Conservation (phyloP, 495 filamentous ascomycete genomes). For the Jackrogersella minutella region DNA sequence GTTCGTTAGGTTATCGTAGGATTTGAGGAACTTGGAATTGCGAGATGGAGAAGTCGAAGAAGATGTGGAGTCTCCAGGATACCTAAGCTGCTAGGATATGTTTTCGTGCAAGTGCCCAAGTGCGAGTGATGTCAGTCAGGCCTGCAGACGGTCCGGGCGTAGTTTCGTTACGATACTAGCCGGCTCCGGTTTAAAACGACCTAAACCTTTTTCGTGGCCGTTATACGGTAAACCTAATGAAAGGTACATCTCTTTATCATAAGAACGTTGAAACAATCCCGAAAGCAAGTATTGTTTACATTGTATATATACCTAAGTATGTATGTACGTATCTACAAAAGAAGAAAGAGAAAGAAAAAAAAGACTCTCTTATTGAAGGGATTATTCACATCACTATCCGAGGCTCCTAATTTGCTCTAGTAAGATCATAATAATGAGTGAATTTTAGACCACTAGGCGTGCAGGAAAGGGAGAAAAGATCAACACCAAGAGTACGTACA, state of each 20-base stretch:
- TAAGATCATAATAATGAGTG: slow-evolving; percentile 30
- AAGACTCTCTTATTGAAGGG: slow-evolving; percentile 7
- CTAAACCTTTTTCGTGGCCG: slow-evolving; percentile 28
- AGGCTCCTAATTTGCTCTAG: slow-evolving; percentile 5
- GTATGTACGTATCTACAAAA: neutral
- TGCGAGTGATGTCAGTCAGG: slow-evolving; percentile 38
- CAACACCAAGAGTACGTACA: neutral
- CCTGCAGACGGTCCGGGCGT: slow-evolving; percentile 32
- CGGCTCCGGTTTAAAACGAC: slow-evolving; percentile 4
- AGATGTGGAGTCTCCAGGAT: slow-evolving; percentile 37
- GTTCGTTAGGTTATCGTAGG: slow-evolving; percentile 26
- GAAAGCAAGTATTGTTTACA: slow-evolving; percentile 7
- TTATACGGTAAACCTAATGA: slow-evolving; percentile 15
- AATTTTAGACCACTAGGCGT: slow-evolving; percentile 20
- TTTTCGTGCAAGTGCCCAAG: slow-evolving; percentile 28
- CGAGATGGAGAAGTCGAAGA: slow-evolving; percentile 29
- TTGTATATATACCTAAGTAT: slow-evolving; percentile 6
- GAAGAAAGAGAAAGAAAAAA: neutral
- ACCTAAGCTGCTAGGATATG: slow-evolving; percentile 25
- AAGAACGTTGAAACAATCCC: neutral
- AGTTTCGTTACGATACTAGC: slow-evolving; percentile 17
- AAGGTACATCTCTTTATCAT: slow-evolving; percentile 13
- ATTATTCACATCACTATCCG: neutral
- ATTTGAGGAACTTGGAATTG: slow-evolving; percentile 35
- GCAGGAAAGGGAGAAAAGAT: neutral